phyloP scores from a whole-genome alignment of 83 land plant genomes.

The Picea abies region DNA sequence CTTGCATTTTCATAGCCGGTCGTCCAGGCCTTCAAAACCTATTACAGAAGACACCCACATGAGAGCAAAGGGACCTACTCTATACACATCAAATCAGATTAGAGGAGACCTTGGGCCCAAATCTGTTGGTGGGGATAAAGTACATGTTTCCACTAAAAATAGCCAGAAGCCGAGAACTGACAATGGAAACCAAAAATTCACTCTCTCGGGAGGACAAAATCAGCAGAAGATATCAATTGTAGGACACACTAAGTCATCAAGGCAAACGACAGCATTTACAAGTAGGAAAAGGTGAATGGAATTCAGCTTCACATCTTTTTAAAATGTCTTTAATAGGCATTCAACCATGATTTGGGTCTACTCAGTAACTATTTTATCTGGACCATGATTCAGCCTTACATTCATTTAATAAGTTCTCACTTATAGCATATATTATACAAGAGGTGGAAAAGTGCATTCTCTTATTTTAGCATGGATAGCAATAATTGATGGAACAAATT shows the following conservation, averaged over 20 bases:
- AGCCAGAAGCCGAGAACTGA: not conserved
- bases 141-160: slow-evolving; percentile 7
- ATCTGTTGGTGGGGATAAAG: not conserved
- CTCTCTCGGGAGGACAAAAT: not conserved
- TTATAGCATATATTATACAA: no score
- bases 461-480: no score
- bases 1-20: not conserved
- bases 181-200: slow-evolving; percentile 12
- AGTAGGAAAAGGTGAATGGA: slow-evolving; percentile 11
- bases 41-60: not conserved
- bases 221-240: not conserved
- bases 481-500: no score
- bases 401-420: not conserved
- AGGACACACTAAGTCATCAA: not conserved
- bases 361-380: not conserved
- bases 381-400: not conserved
- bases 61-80: not conserved
- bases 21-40: slow-evolving; percentile 1
- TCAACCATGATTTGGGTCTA: slow-evolving; percentile 5
- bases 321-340: not conserved
- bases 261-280: not conserved
- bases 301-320: not conserved
- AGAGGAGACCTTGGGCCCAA: slow-evolving; percentile 14
- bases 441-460: no score
- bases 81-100: slow-evolving; percentile 5